Base-by-base conservation (phyloP, 2,329 filamentous ascomycete genomes). In the Hymenoscyphus fraxineus region DNA sequence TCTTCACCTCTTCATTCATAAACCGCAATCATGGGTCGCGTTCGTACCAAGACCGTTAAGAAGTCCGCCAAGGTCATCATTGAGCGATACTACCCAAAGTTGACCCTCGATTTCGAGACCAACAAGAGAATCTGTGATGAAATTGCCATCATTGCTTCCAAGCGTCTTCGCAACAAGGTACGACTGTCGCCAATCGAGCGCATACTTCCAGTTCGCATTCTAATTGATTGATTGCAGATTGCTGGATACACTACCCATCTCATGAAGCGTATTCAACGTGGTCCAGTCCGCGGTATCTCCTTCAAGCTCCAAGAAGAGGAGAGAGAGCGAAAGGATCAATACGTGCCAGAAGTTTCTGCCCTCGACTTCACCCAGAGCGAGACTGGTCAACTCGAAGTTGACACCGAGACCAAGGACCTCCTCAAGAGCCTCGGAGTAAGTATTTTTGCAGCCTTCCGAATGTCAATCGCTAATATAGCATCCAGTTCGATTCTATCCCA, bases 261-360 rank as follows among this genome's bases (percentile, higher is more conserved):
- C 83, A 99, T 99, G 96, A 98, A 98, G 90, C 95, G 95, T 83
- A 99, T 99, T 77, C 95, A 98, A 87, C 93, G 95, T 81, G 95
- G 95, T 73, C 95, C 95, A 73, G 95, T 99, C 82, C 96, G 95
- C 77, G 95, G 95, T 86, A 99, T 99, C 84, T 99, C 96, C 82
- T 99, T 99, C 93, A 99, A 99, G 89, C 92, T 99, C 68, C 95
- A 99, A 85, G 95, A 99, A 86, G 95, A 99, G 87, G 95, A 99
- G 90, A 92, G 95, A 88, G 95, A 99, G 86, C 91, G 95, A 81
- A 99, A 99, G 91, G 95, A 99, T 86, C 95, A 99, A 87, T 99
- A 97, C 86, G 95, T 99, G 73, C 95, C 95, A 78, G 95, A 99
- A 85, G 87, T 99, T 76, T 99, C 96, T 68, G 95, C 95, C 78